A percentile compares a stretch with the other conserved stretches of the same genome.
Evolutionary conservation across 768 basidiomycete species (phyloP).

Genomic region (Kwoniella heveanensis): DNA sequence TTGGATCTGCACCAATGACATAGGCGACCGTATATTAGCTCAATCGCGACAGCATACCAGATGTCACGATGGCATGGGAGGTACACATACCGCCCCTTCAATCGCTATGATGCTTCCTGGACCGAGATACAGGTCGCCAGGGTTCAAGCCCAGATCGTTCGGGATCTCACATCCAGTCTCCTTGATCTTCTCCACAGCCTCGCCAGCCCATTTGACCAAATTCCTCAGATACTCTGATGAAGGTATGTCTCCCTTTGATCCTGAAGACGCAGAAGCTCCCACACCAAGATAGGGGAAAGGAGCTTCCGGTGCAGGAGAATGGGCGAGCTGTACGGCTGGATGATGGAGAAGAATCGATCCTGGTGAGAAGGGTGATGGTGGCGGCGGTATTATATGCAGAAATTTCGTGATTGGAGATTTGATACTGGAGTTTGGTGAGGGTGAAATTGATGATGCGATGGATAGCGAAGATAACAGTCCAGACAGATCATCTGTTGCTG

Average conservation of each 20-base stretch:
- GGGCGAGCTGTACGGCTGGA: slow-evolving; percentile 45
- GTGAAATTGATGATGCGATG: slow-evolving; percentile 14
- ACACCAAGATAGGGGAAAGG: slow-evolving; percentile 31
- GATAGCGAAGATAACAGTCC: slow-evolving; percentile 32
- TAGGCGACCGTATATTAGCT: neutral
- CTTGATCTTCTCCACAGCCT: slow-evolving; percentile 52
- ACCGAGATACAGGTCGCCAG: slow-evolving; percentile 53
- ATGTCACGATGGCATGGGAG: neutral
- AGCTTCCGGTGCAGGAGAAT: slow-evolving; percentile 42
- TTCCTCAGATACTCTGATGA: slow-evolving; percentile 43
- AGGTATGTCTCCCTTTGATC: slow-evolving; percentile 12
- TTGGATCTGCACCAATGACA: slow-evolving; percentile 36
- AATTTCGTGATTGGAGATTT: slow-evolving; percentile 7
- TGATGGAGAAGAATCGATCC: slow-evolving; percentile 47
- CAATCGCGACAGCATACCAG: neutral
- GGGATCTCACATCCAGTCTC: slow-evolving; percentile 53
- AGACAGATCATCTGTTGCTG: slow-evolving; percentile 37
- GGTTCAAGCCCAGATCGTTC: slow-evolving; percentile 41
- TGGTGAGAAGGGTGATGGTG: slow-evolving; percentile 21
- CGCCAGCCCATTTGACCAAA: slow-evolving; percentile 47
- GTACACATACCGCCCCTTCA: slow-evolving; percentile 51
- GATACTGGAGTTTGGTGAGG: slow-evolving; percentile 21
- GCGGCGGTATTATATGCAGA: slow-evolving; percentile 34
- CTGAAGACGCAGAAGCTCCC: slow-evolving; percentile 5
- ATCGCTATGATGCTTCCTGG: slow-evolving; percentile 54